Percentiles rank a stretch among this genome's conserved stretches.
phyloP scores from a whole-genome alignment of 2,329 filamentous ascomycete genomes.

The Aspergillus quadrilineatus region DNA sequence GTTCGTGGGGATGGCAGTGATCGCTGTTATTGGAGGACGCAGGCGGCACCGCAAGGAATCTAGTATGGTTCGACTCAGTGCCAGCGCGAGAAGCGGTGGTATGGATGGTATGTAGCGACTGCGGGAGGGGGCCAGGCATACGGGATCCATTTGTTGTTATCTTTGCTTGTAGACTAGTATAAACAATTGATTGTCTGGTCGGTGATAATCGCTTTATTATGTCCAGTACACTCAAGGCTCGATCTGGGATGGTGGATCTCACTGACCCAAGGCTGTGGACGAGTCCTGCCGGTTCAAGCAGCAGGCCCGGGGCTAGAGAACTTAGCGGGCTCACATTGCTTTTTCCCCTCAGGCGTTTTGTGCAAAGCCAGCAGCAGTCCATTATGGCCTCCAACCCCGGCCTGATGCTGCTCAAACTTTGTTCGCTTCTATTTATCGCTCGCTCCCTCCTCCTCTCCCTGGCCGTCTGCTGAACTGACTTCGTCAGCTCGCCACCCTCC shows the following conservation, averaged over 20 bases:
- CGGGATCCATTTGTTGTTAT: not conserved
- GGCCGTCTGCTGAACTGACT: not conserved
- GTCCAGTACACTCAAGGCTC: not conserved
- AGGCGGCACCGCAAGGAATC: not conserved
- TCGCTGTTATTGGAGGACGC: not conserved
- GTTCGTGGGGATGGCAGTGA: not conserved
- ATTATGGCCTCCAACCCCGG: not conserved
- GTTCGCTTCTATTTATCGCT: slow-evolving; percentile 23
- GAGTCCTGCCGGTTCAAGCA: slow-evolving; percentile 7
- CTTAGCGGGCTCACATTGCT: not conserved
- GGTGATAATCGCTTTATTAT: not conserved
- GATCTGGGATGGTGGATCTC: not conserved
- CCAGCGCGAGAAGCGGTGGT: not conserved
- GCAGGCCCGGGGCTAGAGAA: slow-evolving; percentile 2
- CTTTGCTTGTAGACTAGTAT: not conserved
- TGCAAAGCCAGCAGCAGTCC: not conserved
- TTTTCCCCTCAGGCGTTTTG: not conserved
- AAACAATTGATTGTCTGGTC: not conserved
- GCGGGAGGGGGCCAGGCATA: not conserved
- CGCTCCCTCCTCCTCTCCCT: slow-evolving; percentile 11
- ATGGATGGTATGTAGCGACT: not conserved
- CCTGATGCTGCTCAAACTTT: slow-evolving; percentile 15
- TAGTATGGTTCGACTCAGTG: not conserved
- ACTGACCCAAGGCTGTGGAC: not conserved
- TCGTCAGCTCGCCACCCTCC: not conserved